A percentile compares a stretch with the other conserved stretches of the same genome.
Evolutionary conservation across 1,139 yeast species (phyloP).

Genomic region (Scheffersomyces titani): DNA sequence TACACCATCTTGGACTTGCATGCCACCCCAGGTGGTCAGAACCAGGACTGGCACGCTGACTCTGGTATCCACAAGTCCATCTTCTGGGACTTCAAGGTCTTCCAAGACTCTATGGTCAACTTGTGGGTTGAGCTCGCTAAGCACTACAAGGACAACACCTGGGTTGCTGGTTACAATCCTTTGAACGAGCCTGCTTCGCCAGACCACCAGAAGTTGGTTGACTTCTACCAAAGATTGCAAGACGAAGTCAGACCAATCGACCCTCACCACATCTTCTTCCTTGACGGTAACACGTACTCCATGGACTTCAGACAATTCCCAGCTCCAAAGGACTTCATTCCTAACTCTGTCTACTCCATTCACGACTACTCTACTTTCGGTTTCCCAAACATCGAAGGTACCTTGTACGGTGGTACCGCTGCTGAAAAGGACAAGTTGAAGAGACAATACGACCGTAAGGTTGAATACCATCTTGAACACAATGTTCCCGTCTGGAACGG

Average conservation of each 20-base stretch:
- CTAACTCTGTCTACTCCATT: constrained; percentile 45
- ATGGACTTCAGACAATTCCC: constrained; percentile 50
- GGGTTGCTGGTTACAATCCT: constrained; percentile 53
- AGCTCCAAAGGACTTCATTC: constrained; percentile 24
- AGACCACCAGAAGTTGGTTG: constrained; percentile 37
- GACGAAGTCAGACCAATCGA: constrained; percentile 38
- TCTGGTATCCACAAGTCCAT: constrained; percentile 42
- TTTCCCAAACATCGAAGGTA: constrained; percentile 37
- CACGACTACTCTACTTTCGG: constrained; percentile 46
- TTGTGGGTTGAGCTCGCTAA: constrained; percentile 44
- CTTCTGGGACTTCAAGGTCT: constrained; percentile 47
- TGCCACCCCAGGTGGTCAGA: constrained; percentile 50
- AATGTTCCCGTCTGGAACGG: constrained; percentile 54
- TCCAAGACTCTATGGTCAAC: constrained; percentile 42
- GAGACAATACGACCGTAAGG: constrained; percentile 38
- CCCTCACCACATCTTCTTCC: constrained; percentile 44
- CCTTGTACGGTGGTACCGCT: constrained; percentile 30
- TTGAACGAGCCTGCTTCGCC: constrained; percentile 48
- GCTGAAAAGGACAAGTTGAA: constrained; percentile 32
- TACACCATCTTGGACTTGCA: constrained; percentile 49
- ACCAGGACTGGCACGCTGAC: constrained; percentile 53
- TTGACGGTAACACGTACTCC: constrained; percentile 50
- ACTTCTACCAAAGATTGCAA: constrained; percentile 35
- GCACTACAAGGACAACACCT: constrained; percentile 40
- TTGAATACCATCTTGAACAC: constrained; percentile 36